Base-by-base conservation (phyloP, 192 early-diverging fungal genomes). In the Gryganskiella cystojenkinii region DNA sequence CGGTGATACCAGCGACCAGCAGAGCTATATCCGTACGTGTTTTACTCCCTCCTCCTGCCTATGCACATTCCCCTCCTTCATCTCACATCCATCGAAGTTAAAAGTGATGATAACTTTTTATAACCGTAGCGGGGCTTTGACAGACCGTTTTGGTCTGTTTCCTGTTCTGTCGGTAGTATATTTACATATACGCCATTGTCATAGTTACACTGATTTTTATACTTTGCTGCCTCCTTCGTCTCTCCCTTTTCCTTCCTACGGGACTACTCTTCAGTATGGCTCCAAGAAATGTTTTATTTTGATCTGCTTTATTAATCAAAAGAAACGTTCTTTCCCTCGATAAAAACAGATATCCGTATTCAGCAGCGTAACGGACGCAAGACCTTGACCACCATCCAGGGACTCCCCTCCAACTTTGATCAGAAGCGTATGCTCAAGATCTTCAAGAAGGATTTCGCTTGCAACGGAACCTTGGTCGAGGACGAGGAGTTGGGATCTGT, bases 341-440 rank as follows among this genome's bases (percentile, higher is more conserved):
- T n/a, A 56, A 22, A 11, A 15, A 31, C 84, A 99, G 97, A 99
- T 84, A 94, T 99, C 70, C 95, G 97, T 82, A 93, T 99, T 70
- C 96, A 96, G 84, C 95, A 95, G 81, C 92, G 96, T 70, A 96
- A 96, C 82, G 95, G 96, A 66, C 92, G 95, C 79, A 99, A 99
- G 87, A 96, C 95, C 62, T 82, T 96, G 70, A 98, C 97, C 17
- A 98, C 97, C 30, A 88, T 99, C 47, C 94, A 95, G 80, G 97
- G 97, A 35, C 88, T 99, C 31, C 90, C 94, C 54, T 82, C 82
- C 22, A 90, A 94, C 64, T 87, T 95, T 63, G 96, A 98, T 82
- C 86, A 90, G 68, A 97, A 97, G 87, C 88, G 88, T 59, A 84
- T 99, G 73, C 85, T 98, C 72, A 99, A 99, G 87, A 92, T 90